Percentiles rank a stretch among this genome's conserved stretches.
Evolutionary conservation across 257 asterid species (phyloP).

Genomic region (Plectranthus barbatus): DNA sequence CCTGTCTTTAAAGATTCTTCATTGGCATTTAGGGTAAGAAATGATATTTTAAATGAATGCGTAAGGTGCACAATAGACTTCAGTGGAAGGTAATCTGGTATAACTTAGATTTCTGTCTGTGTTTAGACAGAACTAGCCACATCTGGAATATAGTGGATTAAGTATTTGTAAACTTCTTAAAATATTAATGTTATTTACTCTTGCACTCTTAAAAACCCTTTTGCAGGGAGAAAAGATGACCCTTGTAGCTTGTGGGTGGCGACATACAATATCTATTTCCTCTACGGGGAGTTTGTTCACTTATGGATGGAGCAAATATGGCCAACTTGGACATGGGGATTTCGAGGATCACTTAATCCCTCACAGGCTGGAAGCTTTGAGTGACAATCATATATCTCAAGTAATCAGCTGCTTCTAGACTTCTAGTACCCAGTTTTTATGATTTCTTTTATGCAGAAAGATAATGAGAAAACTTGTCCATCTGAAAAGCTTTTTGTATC

Average conservation of each 20-base stretch:
- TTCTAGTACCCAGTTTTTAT: neutral
- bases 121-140: too few species aligned
- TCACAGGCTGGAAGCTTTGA: slow-evolving; percentile 67
- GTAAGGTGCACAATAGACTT: too few species aligned
- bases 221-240: slow-evolving; percentile 77
- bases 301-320: slow-evolving; percentile 98
- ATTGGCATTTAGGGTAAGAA: too few species aligned
- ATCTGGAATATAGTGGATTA: neutral
- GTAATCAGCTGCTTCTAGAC: slow-evolving; percentile 31
- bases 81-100: too few species aligned
- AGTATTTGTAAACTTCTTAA: neutral
- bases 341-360: slow-evolving; percentile 87
- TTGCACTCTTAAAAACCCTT: neutral
- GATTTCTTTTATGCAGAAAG: neutral
- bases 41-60: too few species aligned
- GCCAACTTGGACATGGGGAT: slow-evolving; percentile 98
- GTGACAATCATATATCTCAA: slow-evolving; percentile 49
- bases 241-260: slow-evolving; percentile 96
- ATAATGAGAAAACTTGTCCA: neutral
- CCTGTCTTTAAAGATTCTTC: neutral
- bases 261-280: slow-evolving; percentile 88
- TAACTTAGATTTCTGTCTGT: too few species aligned
- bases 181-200: neutral
- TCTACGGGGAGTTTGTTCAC: slow-evolving; percentile 80
- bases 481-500: neutral